Evolutionary conservation across 73 alveolate genomes (phyloP), one percentile per base, ranked within the genome.

Genomic region (Paramecium sonneborni): DNA sequence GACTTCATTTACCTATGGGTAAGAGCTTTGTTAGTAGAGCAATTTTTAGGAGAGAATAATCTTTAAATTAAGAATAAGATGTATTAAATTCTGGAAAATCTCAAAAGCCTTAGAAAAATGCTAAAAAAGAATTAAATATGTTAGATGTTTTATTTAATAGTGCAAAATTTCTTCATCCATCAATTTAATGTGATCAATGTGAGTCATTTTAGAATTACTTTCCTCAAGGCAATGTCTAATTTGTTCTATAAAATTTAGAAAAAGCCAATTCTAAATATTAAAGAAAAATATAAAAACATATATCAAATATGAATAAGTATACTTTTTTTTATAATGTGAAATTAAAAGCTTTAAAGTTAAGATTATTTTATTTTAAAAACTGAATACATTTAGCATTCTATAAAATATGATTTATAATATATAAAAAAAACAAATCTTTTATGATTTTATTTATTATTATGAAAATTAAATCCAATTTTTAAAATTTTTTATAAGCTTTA

Each of bases 271-370:
- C 39, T 6, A 62, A 62, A 62, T 62, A 62, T 14, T 62, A 62
- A 30, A 24, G 44, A 32, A 62, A 62, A 62, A 26, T 62, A 62
- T 26, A 23, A 12, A 62, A 62, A 46, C 44, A 30, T 8, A 62
- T 62, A 20, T 6, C 20, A 62, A 21, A 24, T 32, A 62, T 62
- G 84, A 62, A 62, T 8, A 62, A 62, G 84, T 62, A 62, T 26
- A 62, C 84, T 26, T 62, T 62, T 32, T 62, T 14, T 62, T 62
- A 62, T 62, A 62, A 62, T 30, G 84, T 62, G 26, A 62, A 62
- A 62, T 32, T 62, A 30, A 62, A 26, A 62, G 84, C 84, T 26
- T 32, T 62, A 62, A 62, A 62, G 44, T 12, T 62, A 62, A 62
- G 44, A 62, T 26, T 62, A 2, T 26, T 32, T 62, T 62, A 62